Base-by-base conservation (phyloP, 208 protist species). In the Naegleria fowleri region DNA sequence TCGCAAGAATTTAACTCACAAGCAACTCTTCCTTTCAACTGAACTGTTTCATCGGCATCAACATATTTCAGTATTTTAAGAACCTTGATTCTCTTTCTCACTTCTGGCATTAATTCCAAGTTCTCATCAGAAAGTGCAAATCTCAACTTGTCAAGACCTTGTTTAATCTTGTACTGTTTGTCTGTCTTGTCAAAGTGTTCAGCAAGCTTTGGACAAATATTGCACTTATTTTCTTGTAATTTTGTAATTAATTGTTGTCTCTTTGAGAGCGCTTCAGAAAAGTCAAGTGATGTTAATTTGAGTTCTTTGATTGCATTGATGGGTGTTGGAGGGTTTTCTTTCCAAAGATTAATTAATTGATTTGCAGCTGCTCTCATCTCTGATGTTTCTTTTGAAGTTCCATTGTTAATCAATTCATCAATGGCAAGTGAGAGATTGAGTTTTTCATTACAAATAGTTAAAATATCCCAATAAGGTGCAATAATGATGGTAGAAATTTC, bases 71-170 rank as follows among this genome's bases (percentile, higher is more conserved):
- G 91, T 33, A 55, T 40, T 25, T 91, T 22, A 16, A 96, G 90
- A 0, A 96, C 92, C 0, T 55, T 59, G 22, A 95, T 41, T 15
- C 95, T 55, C 55, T 86, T 83, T 67, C 48, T 39, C 91, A 95
- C 96, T 39, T 96, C 94, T 75, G 95, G 95, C 93, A 97, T 93
- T 1, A 96, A 79, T 19, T 40, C 22, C 19, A 96, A 90, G 76
- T 92, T 93, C 15, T 93, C 59, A 38, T 96, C 92, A 2, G 90
- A 92, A 19, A 94, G 86, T n/a, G 75, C 43, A 25, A 40, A 33
- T 43, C 13, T 39, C 0, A 93, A 41, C 0, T 79, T 41, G 13
- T 91, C 76, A 7, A 87, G 36, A 3, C 36, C 39, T 13, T 92
- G 39, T 55, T 13, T 41, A 76, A 91, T 43, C 25, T 41, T 38